phyloP scores from a whole-genome alignment of 176 grass and related monocot species.

The Carex cristatella region DNA sequence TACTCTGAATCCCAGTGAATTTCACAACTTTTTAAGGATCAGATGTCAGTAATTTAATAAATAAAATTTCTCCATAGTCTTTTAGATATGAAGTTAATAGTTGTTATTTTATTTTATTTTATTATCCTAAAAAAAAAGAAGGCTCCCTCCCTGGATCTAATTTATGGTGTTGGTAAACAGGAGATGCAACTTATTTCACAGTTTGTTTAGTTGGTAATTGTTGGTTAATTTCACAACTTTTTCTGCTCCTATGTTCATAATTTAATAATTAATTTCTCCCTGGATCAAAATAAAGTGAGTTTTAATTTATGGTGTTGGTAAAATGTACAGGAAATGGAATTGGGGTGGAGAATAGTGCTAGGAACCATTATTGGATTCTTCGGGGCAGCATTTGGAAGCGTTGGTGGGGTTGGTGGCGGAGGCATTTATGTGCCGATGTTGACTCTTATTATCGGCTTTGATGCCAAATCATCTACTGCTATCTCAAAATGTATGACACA shows the following conservation, averaged over 20 bases:
- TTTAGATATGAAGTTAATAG: no score
- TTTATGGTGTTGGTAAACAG: no score
- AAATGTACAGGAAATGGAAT: constrained; percentile 36
- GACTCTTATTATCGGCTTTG: constrained; percentile 70
- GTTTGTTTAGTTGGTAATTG: no score
- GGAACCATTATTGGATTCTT: constrained; percentile 61
- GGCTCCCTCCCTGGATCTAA: no score
- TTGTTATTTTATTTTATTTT: no score
- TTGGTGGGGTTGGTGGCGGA: constrained; percentile 63
- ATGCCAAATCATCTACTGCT: constrained; percentile 69
- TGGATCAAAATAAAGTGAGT: not conserved
- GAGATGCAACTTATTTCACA: no score
- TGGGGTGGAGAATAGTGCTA: constrained; percentile 61
- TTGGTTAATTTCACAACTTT: not conserved
- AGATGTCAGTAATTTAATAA: no score
- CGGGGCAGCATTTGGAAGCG: constrained; percentile 63
- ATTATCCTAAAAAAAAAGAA: no score
- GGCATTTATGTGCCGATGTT: constrained; percentile 84
- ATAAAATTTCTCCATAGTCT: no score
- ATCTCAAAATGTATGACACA: constrained; percentile 56
- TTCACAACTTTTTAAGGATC: no score
- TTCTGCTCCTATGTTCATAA: not conserved
- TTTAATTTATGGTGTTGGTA: not conserved
- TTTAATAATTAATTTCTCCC: not conserved
- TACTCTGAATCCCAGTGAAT: no score